Evolutionary conservation across 2,329 filamentous ascomycete species (phyloP).

Genomic region (Paecilomyces sp.): DNA sequence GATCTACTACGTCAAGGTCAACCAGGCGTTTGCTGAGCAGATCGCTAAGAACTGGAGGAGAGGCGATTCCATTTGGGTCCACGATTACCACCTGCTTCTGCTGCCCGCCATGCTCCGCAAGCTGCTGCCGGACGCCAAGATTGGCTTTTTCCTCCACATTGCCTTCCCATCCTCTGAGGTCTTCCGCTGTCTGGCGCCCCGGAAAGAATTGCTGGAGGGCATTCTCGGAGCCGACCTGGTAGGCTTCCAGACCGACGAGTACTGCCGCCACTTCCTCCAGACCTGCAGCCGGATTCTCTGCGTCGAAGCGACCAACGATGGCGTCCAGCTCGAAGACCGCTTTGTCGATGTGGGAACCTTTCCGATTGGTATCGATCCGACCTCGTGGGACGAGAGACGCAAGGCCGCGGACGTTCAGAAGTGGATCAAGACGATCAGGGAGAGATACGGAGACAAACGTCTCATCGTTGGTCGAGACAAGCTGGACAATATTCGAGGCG

Average conservation of each 20-base stretch:
- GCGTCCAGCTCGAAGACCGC: conserved; percentile 82
- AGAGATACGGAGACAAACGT: conserved; percentile 80
- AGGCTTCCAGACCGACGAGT: conserved; percentile 90
- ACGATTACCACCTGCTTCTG: conserved; percentile 89
- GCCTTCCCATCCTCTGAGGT: conserved; percentile 95
- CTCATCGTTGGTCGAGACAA: conserved; percentile 92
- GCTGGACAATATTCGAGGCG: conserved; percentile 84
- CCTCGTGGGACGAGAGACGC: conserved; percentile 64
- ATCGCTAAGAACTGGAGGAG: conserved; percentile 90
- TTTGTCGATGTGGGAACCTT: conserved; percentile 83
- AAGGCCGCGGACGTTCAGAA: conserved; percentile 64
- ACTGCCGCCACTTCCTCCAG: conserved; percentile 88
- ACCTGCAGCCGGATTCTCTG: conserved; percentile 86
- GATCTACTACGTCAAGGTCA: conserved; percentile 88
- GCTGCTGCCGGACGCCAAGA: conserved; percentile 80
- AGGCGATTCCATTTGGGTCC: conserved; percentile 87
- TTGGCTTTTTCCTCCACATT: conserved; percentile 92
- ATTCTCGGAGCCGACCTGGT: conserved; percentile 90
- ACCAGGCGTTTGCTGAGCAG: conserved; percentile 85
- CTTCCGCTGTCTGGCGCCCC: conserved; percentile 81
- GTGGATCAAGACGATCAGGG: conserved; percentile 73
- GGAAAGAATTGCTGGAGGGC: conserved; percentile 80
- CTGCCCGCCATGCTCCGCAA: conserved; percentile 85
- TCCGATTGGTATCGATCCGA: conserved; percentile 86
- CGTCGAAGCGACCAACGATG: conserved; percentile 84